Evolutionary conservation across 2,329 filamentous ascomycete species (phyloP), one percentile per base, ranked within the genome.

Genomic region (Diplodia scrobiculata): DNA sequence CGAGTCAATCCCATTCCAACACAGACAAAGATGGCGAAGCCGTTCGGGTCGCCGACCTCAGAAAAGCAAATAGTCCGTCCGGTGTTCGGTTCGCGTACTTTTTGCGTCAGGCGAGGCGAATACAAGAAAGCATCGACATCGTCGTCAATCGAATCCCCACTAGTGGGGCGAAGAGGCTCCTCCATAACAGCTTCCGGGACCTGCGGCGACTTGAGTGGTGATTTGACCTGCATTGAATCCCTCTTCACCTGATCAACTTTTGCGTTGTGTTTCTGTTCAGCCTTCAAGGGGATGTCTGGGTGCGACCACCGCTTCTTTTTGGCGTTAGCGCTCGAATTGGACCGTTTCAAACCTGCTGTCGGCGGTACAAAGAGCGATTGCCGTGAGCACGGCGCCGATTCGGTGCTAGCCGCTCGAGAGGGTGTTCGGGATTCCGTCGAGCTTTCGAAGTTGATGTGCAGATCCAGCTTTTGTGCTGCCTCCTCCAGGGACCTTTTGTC

Each of bases 1-100:
- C 95, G 87, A 11, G 95, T 99, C 72, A 99, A 79, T 0, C 95
- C 95, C 95, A 99, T 99, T 21, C 95, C 95, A 2, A 99, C 92
- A 73, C 95, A 99, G 75, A 95, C 96, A 71, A 99, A 93, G 1
- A 99, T 91, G 2, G 92, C 94, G 70, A 90, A 94, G 1, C 95
- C 95, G 51, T 94, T 87, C 0, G 93, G 88, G 75, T 98, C 93
- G 14, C 95, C 95, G 2, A 99, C 95, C 76, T 99, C 95, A 0
- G 94, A 98, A 74, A 97, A 99, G 0, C 92, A 96, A 70, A 99
- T 97, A 2, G 90, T 84, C 17, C 95, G 87, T 1, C 93, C 92
- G 0, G 91, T 96, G 67, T 91, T 89, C 0, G 92, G 92, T 77
- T 97, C 91, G 25, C 84, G 84, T 62, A 98, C 91, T 78, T 90